Percentiles rank a stretch among this genome's conserved stretches.
Conservation (phyloP, 2,329 filamentous ascomycete genomes). For the Dichotomopilus funicola region DNA sequence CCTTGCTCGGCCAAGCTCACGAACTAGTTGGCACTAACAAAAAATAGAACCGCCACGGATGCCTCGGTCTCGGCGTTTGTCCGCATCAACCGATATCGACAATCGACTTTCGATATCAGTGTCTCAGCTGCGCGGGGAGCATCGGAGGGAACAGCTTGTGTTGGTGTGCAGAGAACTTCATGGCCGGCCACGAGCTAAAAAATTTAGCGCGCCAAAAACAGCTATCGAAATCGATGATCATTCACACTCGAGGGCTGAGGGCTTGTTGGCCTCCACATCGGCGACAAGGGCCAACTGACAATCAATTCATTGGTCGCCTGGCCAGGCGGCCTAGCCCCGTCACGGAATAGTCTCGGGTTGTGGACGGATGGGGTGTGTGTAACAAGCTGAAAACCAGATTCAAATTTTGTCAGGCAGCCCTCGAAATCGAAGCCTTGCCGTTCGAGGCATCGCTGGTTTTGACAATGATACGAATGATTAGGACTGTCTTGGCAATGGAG, state of each 20-base stretch:
- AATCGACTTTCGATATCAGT: too few species aligned
- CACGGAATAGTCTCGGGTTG: neutral
- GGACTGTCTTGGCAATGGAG: neutral
- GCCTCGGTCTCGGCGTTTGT: neutral
- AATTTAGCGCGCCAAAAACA: neutral
- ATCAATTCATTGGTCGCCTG: conserved; percentile 10
- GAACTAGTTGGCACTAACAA: neutral
- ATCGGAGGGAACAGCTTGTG: conserved; percentile 2
- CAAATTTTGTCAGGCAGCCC: neutral
- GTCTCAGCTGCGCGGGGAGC: too few species aligned
- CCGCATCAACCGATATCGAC: neutral
- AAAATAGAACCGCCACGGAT: neutral
- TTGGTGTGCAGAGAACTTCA: conserved; percentile 1
- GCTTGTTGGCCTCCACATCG: neutral
- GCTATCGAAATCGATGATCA: conserved; percentile 8
- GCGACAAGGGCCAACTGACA: neutral
- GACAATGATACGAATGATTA: neutral
- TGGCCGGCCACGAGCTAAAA: neutral
- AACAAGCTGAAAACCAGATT: conserved; percentile 6
- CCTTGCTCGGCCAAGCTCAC: neutral
- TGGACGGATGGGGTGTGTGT: conserved; percentile 4
- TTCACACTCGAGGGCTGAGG: conserved; percentile 4
- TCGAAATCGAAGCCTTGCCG: neutral
- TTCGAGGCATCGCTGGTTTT: too few species aligned
- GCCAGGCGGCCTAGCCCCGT: neutral